phyloP scores from a whole-genome alignment of 768 basidiomycete genomes.

The Hypsizygus marmoreus region DNA sequence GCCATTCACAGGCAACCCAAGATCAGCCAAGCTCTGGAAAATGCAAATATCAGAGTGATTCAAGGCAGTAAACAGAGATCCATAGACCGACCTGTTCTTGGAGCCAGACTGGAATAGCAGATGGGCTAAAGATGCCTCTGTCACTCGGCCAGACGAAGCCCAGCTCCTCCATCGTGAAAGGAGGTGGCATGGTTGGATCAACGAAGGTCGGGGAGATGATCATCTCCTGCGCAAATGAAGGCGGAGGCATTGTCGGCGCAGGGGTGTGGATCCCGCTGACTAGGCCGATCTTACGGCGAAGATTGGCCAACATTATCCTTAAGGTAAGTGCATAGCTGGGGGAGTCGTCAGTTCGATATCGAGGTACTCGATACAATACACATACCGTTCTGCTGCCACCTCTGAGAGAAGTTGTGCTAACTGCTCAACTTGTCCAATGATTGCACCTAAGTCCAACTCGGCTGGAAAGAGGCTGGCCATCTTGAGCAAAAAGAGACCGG shows the following conservation, averaged over 20 bases:
- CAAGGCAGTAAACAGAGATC: neutral
- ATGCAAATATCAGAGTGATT: no score
- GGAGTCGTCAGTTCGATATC: neutral
- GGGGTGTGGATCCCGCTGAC: conserved; percentile 48
- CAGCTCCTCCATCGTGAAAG: conserved; percentile 85
- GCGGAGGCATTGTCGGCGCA: conserved; percentile 52
- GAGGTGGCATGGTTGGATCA: conserved; percentile 54
- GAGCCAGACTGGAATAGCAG: conserved; percentile 86
- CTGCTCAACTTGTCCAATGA: conserved; percentile 86
- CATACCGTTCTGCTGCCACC: conserved; percentile 87
- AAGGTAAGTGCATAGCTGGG: conserved; percentile 84
- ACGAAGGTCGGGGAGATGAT: conserved; percentile 61
- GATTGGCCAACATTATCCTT: conserved; percentile 90
- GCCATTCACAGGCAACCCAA: conserved; percentile 89
- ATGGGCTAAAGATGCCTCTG: conserved; percentile 70
- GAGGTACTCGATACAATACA: neutral
- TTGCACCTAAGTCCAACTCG: conserved; percentile 75
- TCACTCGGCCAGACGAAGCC: conserved; percentile 74
- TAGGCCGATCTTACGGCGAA: conserved; percentile 85
- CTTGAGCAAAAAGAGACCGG: conserved; percentile 88
- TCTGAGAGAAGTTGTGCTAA: conserved; percentile 88
- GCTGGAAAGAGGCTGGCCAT: conserved; percentile 92
- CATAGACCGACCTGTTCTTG: conserved; percentile 75
- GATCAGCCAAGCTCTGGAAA: conserved; percentile 78
- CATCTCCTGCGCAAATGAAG: conserved; percentile 56